Percentiles rank a stretch among this genome's conserved stretches.
phyloP scores from a whole-genome alignment of 1,284 basidiomycete species.

The Irpex sp. region DNA sequence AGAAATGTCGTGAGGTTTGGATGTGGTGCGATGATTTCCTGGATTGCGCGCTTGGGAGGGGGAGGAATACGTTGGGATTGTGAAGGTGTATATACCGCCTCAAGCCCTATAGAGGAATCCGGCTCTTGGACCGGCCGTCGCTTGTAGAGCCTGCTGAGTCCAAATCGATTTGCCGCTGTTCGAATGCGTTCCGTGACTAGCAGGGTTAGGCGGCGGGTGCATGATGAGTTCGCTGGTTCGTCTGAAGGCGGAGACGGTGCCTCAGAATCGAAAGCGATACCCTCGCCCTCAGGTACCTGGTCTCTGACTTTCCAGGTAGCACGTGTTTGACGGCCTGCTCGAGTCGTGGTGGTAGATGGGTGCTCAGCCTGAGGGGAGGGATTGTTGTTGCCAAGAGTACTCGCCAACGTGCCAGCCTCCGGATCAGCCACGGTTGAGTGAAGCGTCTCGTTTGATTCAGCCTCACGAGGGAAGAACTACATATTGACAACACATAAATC shows the following conservation, averaged over 20 bases:
- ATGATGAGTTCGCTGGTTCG: neutral
- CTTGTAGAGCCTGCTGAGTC: neutral
- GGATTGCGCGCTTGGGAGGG: neutral
- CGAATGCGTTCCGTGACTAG: neutral
- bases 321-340: neutral
- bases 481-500: too few relatives aligned
- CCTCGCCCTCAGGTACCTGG: neutral
- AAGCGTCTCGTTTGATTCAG: too few relatives aligned
- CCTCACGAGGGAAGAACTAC: too few relatives aligned
- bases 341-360: neutral
- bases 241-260: neutral
- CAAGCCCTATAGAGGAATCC: neutral
- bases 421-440: neutral
- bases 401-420: neutral
- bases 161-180: neutral
- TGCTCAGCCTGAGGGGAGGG: neutral
- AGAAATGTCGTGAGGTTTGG: neutral
- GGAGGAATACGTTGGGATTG: neutral
- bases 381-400: neutral
- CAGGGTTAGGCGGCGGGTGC: neutral
- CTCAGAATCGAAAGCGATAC: neutral
- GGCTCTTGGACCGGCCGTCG: neutral
- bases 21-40: neutral
- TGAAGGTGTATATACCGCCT: neutral
- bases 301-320: neutral